Conservation (phyloP, 768 basidiomycete genomes). For the Cubamyces lactineus region DNA sequence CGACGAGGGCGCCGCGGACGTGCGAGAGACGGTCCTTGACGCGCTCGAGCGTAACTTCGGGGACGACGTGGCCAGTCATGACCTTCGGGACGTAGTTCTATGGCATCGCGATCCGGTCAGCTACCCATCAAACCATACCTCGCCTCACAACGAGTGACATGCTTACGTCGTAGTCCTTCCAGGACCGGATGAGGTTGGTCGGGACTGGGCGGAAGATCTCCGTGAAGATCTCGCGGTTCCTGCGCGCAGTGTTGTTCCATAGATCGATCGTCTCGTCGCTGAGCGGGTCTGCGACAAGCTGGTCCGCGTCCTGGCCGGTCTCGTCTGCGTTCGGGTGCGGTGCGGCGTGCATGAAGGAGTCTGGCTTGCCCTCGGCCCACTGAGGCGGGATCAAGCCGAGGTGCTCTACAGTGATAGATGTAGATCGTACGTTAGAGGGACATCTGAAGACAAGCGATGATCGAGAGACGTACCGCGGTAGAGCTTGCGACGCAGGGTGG, state of each 20-base stretch:
- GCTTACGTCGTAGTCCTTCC: conserved; percentile 77
- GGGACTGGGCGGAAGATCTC: conserved; percentile 89
- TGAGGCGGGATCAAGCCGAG: conserved; percentile 86
- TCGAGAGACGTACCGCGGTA: conserved; percentile 63
- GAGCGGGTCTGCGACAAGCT: conserved; percentile 78
- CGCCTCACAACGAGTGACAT: conserved; percentile 20
- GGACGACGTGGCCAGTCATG: conserved; percentile 80
- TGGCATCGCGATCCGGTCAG: neutral
- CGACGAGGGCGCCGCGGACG: conserved; percentile 75
- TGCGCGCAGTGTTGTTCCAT: conserved; percentile 71
- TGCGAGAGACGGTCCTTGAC: conserved; percentile 76
- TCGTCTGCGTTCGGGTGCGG: conserved; percentile 74
- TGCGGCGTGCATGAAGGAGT: conserved; percentile 77
- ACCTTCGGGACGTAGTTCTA: conserved; percentile 77
- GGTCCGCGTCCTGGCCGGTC: conserved; percentile 58
- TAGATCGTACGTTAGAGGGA: conserved; percentile 1
- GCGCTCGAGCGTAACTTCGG: conserved; percentile 63
- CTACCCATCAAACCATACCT: neutral
- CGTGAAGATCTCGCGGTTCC: conserved; percentile 84
- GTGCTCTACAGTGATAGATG: conserved; percentile 57
- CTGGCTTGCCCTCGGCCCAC: conserved; percentile 45
- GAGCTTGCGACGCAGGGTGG: conserved; percentile 79
- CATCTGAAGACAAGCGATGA: neutral
- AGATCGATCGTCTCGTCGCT: conserved; percentile 58
- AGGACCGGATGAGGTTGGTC: conserved; percentile 77